Evolutionary conservation across 2,329 filamentous ascomycete species (phyloP).

Genomic region (Arachnomyces sp.): DNA sequence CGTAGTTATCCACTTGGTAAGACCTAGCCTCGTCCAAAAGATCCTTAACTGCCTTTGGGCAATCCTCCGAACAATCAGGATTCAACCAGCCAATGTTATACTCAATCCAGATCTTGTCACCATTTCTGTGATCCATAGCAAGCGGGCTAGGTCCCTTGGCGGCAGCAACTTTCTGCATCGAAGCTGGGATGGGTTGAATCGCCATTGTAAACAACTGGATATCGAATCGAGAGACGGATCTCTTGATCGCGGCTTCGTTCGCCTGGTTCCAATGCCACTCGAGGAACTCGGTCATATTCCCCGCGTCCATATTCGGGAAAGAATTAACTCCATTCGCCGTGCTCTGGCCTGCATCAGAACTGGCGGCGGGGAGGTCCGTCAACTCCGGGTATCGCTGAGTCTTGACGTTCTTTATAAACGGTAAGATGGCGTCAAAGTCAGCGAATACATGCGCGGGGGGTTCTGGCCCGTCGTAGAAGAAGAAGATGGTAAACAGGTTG

Average conservation of each 20-base stretch:
- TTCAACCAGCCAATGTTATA: conserved; percentile 35
- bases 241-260: conserved; percentile 21
- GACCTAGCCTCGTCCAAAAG: conserved; percentile 25
- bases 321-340: conserved; percentile 34
- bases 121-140: conserved; percentile 31
- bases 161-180: conserved; percentile 27
- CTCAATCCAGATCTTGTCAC: conserved; percentile 39
- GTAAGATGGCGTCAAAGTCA: conserved; percentile 45
- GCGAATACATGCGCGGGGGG: conserved; percentile 48
- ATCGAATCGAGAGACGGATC: conserved; percentile 19
- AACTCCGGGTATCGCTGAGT: conserved; percentile 42
- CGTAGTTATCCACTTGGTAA: conserved; percentile 23
- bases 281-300: conserved; percentile 18
- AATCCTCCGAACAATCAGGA: conserved; percentile 26
- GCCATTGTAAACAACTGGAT: conserved; percentile 23
- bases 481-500: conserved; percentile 52
- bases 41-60: conserved; percentile 29
- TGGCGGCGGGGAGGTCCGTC: conserved; percentile 35
- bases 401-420: conserved; percentile 38
- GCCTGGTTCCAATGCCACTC: conserved; percentile 27
- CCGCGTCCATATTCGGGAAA: conserved; percentile 24
- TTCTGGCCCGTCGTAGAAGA: conserved; percentile 53
- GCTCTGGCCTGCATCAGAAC: conserved; percentile 31
- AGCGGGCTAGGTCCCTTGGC: conserved; percentile 25
- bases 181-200: conserved; percentile 30